Evolutionary conservation across 2,329 filamentous ascomycete species (phyloP), one percentile per base, ranked within the genome.

Genomic region (Colletotrichum sp.): DNA sequence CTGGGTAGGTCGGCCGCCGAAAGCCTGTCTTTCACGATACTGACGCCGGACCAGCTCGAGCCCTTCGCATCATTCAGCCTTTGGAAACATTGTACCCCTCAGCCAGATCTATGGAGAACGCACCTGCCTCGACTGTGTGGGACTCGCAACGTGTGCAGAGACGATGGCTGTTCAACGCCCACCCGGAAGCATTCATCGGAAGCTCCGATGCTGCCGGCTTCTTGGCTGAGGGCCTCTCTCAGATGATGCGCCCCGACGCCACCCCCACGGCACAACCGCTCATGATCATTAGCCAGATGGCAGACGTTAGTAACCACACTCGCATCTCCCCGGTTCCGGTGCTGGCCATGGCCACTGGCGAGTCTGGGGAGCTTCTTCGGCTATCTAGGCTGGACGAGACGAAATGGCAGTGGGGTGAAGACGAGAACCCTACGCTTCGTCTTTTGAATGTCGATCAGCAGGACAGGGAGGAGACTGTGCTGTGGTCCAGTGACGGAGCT

Each of bases 241-340:
- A 80, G 16, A 82, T 83, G 67, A 78, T 80, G 72, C 74, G 81
- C 16, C 71, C 80, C 3, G 82, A 84, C 10, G 79, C 81, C 1
- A 68, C 80, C 2, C 57, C 72, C 5, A 79, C 76, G 52, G 69
- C 48, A 22, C 71, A 63, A 18, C 77, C 84, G 12, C 81, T 93
- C 6, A 85, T 95, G 26, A 88, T 89, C 3, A 85, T 91, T 32
- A 93, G 93, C 2, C 88, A 90, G 72, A 87, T 92, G 77, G 82
- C 85, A 3, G 85, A 91, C 77, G 76, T 84, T 22, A 85, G 83
- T 52, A 72, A 82, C 22, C 79, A 80, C 5, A 79, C 72, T 32
- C 80, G 69, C 36, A 62, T 78, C 36, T 78, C 72, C 2, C 81
- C 80, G 18, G 82, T 82, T 15, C 83, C 85, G 3, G 82, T 85